Evolutionary conservation across 73 alveolate genomes (phyloP).

Genomic region (Tetrahymena elliotti): DNA sequence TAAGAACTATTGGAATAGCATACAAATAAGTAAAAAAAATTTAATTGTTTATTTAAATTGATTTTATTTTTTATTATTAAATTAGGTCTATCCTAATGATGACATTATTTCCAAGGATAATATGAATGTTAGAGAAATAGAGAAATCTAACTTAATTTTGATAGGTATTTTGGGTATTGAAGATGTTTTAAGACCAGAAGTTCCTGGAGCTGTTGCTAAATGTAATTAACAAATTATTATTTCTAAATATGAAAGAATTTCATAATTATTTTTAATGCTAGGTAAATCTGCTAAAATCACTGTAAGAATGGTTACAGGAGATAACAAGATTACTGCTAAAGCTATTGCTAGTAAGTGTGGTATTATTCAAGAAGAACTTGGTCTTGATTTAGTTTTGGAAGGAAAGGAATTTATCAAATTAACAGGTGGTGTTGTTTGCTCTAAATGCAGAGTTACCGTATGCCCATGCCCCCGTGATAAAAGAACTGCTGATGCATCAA

Average conservation of each 20-base stretch:
- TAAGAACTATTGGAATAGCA: background rate
- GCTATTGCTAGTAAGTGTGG: conserved; percentile 92
- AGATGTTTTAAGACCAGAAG: conserved; percentile 84
- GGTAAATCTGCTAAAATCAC: conserved; percentile 71
- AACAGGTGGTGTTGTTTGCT: conserved; percentile 76
- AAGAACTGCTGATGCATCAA: conserved; percentile 13
- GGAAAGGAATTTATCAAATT: conserved; percentile 58
- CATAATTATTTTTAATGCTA: conserved; percentile 30
- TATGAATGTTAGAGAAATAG: background rate
- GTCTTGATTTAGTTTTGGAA: conserved; percentile 29
- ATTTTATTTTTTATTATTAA: background rate
- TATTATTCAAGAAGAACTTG: conserved; percentile 37
- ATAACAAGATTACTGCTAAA: conserved; percentile 86
- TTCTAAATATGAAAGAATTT: background rate
- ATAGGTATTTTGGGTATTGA: conserved; percentile 73
- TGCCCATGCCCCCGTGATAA: conserved; percentile 44
- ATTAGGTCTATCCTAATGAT: background rate
- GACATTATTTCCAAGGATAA: background rate
- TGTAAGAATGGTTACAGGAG: conserved; percentile 97
- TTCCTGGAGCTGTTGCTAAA: conserved; percentile 69
- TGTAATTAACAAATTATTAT: conserved; percentile 60
- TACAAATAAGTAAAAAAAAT: background rate
- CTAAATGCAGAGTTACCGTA: conserved; percentile 40
- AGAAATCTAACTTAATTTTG: conserved; percentile 40
- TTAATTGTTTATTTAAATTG: background rate